Evolutionary conservation across 2,329 filamentous ascomycete species (phyloP).

Genomic region (Tolypocladium sp.): DNA sequence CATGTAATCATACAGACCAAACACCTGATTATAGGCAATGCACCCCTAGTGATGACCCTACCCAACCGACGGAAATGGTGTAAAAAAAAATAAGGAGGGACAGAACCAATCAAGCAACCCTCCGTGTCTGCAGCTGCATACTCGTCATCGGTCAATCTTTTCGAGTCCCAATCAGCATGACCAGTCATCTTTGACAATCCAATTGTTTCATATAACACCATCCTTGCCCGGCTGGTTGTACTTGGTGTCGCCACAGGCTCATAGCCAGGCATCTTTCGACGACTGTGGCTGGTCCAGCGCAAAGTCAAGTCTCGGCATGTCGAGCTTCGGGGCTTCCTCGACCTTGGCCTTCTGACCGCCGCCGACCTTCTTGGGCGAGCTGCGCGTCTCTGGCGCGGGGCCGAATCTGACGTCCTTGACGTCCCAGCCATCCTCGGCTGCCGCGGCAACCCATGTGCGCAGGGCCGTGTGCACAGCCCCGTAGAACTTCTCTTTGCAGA

Average conservation of each 20-base stretch:
- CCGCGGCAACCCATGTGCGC: constrained; percentile 83
- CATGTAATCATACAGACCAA: constrained; percentile 23
- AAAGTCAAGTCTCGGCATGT: constrained; percentile 49
- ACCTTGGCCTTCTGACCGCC: constrained; percentile 35
- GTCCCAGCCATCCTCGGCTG: constrained; percentile 80
- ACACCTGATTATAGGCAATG: constrained; percentile 14
- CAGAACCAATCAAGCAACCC: neutral
- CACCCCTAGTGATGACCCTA: constrained; percentile 8
- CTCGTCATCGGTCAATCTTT: neutral
- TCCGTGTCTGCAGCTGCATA: neutral
- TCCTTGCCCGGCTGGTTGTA: neutral
- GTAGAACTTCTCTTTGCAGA: constrained; percentile 98
- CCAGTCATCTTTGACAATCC: neutral
- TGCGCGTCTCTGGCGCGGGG: constrained; percentile 29
- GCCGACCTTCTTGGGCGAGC: constrained; percentile 20
- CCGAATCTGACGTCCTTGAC: constrained; percentile 73
- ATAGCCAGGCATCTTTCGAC: constrained; percentile 22
- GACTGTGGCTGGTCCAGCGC: constrained; percentile 23
- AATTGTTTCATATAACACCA: neutral
- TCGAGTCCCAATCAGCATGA: neutral
- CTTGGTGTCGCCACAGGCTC: neutral
- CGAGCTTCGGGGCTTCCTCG: constrained; percentile 50
- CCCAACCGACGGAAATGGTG: constrained; percentile 3
- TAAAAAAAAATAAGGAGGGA: constrained; percentile 4
- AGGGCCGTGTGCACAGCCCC: constrained; percentile 82